Percentiles rank a stretch among this genome's conserved stretches.
Conservation (phyloP, 208 protist genomes). For the Leptomonas pyrrhocoris region DNA sequence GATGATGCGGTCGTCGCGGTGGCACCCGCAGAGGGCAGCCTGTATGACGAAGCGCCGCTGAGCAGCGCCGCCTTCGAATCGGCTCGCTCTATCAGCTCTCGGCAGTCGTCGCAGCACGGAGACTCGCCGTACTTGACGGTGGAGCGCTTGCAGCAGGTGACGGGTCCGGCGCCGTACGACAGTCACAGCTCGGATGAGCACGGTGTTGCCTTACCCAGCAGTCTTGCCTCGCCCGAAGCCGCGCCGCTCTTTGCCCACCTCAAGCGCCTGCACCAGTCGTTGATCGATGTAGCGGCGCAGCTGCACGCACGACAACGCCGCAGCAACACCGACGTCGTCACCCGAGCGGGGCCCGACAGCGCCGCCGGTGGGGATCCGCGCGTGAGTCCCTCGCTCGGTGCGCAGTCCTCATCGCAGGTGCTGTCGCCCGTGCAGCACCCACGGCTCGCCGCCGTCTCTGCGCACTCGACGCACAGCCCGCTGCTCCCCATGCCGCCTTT, state of each 20-base stretch:
- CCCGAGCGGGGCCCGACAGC: slow-evolving; percentile 1
- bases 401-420: neutral
- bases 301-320: slow-evolving; percentile 5
- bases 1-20: neutral
- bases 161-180: neutral
- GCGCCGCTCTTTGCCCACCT: slow-evolving; percentile 25
- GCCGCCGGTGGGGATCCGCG: slow-evolving; percentile 2
- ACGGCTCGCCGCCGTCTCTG: neutral
- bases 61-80: slow-evolving; percentile 32
- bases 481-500: neutral
- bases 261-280: slow-evolving; percentile 19
- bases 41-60: neutral
- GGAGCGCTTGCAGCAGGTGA: slow-evolving; percentile 12
- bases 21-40: slow-evolving; percentile 1
- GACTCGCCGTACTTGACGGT: neutral
- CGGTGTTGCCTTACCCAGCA: slow-evolving; percentile 4
- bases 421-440: neutral
- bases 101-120: slow-evolving; percentile 7
- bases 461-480: neutral
- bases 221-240: slow-evolving; percentile 11
- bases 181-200: neutral
- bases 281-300: slow-evolving; percentile 24
- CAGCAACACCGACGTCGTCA: slow-evolving; percentile 5
- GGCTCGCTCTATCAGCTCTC: slow-evolving; percentile 14
- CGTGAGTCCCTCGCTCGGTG: neutral